phyloP scores from a whole-genome alignment of 225 moss, liverwort and hornwort species.

The Asterella californica region DNA sequence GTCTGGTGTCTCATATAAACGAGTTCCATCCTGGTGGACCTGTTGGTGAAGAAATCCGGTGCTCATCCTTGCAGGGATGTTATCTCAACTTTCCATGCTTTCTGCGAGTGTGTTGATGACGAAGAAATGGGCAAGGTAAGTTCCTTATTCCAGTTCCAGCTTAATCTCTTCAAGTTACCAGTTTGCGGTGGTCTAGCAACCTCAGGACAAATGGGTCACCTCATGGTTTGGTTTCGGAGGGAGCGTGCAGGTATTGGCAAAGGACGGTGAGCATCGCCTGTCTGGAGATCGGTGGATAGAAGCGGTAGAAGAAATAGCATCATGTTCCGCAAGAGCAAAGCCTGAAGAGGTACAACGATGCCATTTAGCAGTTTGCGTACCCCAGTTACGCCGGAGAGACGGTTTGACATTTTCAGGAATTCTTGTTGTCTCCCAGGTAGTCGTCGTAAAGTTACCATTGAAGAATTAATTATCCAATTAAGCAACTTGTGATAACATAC shows the following conservation, averaged over 20 bases:
- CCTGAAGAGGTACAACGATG: constrained; percentile 66
- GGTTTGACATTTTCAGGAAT: not conserved
- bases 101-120: constrained; percentile 91
- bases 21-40: not conserved
- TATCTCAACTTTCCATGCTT: constrained; percentile 76
- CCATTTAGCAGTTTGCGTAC: not conserved
- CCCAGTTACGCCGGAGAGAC: not conserved
- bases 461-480: too few relatives aligned
- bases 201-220: not conserved
- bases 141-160: not conserved
- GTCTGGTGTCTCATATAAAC: not conserved
- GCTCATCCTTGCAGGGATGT: constrained; percentile 62
- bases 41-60: not conserved
- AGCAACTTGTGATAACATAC: not conserved
- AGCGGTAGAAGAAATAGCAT: constrained; percentile 97
- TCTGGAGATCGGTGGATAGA: constrained; percentile 93
- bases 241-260: constrained; percentile 67
- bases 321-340: constrained; percentile 81
- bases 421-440: not conserved
- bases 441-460: too few relatives aligned
- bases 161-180: not conserved
- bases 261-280: constrained; percentile 90
- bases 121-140: constrained; percentile 93
- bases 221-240: not conserved
- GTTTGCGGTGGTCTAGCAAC: not conserved